Evolutionary conservation across 208 protist genomes (phyloP), one percentile per base, ranked within the genome.

Genomic region (Leishmania aethiopica): DNA sequence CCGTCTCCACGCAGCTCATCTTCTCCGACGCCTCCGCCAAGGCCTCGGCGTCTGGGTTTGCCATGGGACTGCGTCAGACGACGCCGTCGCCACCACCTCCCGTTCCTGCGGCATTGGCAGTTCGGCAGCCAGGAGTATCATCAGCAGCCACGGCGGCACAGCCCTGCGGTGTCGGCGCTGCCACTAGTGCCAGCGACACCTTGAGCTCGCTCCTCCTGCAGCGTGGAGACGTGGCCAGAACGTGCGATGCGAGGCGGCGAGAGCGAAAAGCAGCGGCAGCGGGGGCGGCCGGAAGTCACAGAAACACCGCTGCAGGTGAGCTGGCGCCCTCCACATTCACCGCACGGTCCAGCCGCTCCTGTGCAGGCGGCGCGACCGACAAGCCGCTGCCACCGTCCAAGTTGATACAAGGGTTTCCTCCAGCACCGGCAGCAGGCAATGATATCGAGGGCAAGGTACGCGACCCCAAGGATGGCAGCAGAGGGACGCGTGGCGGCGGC

Each of bases 21-120:
- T 28, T 70, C n/a, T 76, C 81, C n/a, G 69, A 80, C 13, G 67
- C 78, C 40, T 64, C 75, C 45, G 25, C 81, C 4, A 80, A 57
- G 0, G 76, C 69, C 6, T 66, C 79, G 28, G 67, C 35, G 42
- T 78, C 78, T 3, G 37, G 69, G 1, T 80, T 81, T n/a, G 57
- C 45, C 70, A 76, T 57, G 0, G 81, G 70, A 3, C 45, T 59
- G 3, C 75, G 47, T 15, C 81, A 53, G 15, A 77, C 28, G 3
- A 64, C 73, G 35, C 40, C 47, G 76, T 51, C 47, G n/a, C 71
- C 47, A 10, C 40, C 71, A 51, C 47, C 42, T 40, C 17, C 28
- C 47, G 8, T 11, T 67, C 8, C 75, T 66, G 11, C 66, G 64
- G 4, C 75, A 6, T 15, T 78, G 49, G 49, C 59, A 51, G n/a